A percentile compares a stretch with the other conserved stretches of the same genome.
Conservation (phyloP, 306 rosid species). For the Astragalus membranaceus region DNA sequence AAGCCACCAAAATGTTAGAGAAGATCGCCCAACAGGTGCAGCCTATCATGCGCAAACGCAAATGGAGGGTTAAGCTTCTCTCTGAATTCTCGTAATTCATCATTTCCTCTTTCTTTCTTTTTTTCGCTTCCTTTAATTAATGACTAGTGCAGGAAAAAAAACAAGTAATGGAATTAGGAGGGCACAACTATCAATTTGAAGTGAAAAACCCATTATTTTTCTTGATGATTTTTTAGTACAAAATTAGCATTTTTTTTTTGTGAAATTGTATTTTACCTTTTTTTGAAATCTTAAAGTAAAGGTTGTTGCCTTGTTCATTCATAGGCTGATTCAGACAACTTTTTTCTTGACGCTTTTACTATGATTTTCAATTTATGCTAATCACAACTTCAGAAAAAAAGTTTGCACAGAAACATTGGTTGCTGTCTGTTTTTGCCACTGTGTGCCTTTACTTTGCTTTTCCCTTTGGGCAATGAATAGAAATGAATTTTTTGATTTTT, state of each 20-base stretch:
- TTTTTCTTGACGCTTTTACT: background rate
- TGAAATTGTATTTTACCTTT: too few relatives aligned
- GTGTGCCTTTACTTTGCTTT: background rate
- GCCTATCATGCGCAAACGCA: slow-evolving; percentile 82
- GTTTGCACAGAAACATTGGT: background rate
- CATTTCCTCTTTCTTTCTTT: background rate
- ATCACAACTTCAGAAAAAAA: background rate
- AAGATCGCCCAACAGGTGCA: slow-evolving; percentile 87
- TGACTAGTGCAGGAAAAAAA: too few relatives aligned
- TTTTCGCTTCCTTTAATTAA: background rate
- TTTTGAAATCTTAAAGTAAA: too few relatives aligned
- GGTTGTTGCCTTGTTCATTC: background rate
- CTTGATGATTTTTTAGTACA: background rate
- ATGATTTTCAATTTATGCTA: background rate
- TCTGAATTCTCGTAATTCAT: slow-evolving; percentile 70
- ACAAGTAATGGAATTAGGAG: background rate
- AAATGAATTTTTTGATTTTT: background rate
- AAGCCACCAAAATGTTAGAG: slow-evolving; percentile 69
- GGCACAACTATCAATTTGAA: background rate
- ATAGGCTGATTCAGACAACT: background rate
- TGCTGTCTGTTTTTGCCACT: background rate
- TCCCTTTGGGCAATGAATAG: background rate
- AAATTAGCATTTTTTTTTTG: background rate
- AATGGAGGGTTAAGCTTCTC: slow-evolving; percentile 88
- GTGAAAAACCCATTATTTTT: background rate